Evolutionary conservation across 176 grass and related monocot genomes (phyloP).

Genomic region (Cymbopogon citratus): DNA sequence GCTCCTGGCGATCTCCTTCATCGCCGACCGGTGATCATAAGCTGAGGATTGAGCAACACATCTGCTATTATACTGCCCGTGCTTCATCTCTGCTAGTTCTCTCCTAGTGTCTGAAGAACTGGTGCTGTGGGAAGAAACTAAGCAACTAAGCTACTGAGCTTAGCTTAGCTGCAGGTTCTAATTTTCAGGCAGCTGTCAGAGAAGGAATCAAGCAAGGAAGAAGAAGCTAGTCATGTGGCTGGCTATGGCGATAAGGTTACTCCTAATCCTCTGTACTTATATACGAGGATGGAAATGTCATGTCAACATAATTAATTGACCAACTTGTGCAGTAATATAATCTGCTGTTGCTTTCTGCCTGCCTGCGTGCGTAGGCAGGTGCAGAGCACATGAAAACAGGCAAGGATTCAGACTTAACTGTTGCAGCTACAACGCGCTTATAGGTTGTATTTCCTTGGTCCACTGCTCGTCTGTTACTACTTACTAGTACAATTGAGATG

Average conservation of each 20-base stretch:
- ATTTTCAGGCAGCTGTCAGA: background rate
- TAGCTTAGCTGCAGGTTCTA: background rate
- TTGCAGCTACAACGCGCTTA: background rate
- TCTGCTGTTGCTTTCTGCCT: background rate
- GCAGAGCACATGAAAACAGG: background rate
- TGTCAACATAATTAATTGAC: background rate
- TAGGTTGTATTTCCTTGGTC: too few relatives aligned
- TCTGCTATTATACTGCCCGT: background rate
- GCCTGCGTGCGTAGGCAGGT: background rate
- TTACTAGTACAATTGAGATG: too few relatives aligned
- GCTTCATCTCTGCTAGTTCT: background rate
- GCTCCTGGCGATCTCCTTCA: slow-evolving; percentile 31
- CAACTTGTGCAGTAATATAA: background rate
- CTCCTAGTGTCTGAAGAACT: background rate
- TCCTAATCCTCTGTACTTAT: background rate
- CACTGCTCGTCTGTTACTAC: too few relatives aligned
- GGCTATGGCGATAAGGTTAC: background rate
- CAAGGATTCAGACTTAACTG: background rate
- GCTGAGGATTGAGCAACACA: background rate
- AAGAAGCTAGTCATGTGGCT: background rate
- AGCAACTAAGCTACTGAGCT: background rate
- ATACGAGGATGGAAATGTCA: background rate
- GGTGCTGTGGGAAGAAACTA: background rate
- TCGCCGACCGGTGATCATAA: background rate
- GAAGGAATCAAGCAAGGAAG: background rate